Percentiles rank a stretch among this genome's conserved stretches.
Evolutionary conservation across 805 yeast species (phyloP).

Genomic region (Hanseniaspora osmophila): DNA sequence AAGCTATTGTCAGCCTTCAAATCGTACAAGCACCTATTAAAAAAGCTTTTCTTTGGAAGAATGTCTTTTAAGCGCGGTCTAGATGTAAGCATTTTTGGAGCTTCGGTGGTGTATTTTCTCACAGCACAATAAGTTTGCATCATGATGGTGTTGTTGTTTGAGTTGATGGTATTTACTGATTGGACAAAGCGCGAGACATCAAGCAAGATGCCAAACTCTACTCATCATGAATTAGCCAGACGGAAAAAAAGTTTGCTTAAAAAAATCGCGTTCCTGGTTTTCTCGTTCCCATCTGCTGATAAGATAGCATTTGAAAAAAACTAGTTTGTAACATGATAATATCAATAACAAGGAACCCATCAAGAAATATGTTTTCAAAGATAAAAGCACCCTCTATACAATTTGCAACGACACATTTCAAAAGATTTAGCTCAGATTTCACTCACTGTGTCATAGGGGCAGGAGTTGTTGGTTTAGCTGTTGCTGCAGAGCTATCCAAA

Average conservation of each 20-base stretch:
- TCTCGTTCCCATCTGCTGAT: no score
- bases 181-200: no score
- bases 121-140: background rate
- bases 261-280: background rate
- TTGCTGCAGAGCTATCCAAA: slow-evolving; percentile 53
- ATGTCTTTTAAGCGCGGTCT: slow-evolving; percentile 30
- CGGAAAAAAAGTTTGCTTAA: background rate
- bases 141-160: background rate
- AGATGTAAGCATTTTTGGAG: background rate
- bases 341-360: no score
- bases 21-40: slow-evolving; percentile 53
- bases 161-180: background rate
- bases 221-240: background rate
- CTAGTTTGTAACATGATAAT: no score
- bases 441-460: slow-evolving; percentile 71
- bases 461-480: slow-evolving; percentile 72
- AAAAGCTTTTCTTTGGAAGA: slow-evolving; percentile 43
- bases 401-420: background rate
- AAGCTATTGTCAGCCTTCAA: slow-evolving; percentile 45
- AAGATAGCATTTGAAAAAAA: no score
- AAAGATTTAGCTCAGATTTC: slow-evolving; percentile 28
- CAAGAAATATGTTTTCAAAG: no score
- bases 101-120: background rate
- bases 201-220: no score
- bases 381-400: no score